Base-by-base conservation (phyloP, 495 filamentous ascomycete genomes). In the Staphylotrichum longicolle region DNA sequence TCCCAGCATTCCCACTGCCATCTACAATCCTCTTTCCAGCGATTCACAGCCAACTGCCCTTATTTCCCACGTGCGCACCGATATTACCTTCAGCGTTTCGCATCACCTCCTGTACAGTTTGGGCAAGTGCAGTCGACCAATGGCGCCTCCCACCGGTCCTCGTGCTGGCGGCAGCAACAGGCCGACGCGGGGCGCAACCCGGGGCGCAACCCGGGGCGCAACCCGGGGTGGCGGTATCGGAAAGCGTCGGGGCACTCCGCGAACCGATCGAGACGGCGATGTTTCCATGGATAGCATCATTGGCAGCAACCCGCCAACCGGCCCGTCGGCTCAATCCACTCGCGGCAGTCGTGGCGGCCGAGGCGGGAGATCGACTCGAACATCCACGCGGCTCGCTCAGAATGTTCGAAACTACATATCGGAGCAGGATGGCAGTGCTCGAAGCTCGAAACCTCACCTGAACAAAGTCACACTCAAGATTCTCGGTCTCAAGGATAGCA, bases 201-300 rank as follows among this genome's bases (percentile, higher is more conserved):
- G 57, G 15, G 37, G 6, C 20, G 20, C n/a, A n/a, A 39, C 37
- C 37, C 44, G 59, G 27, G 20, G 56, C 20, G n/a, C 20, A 27
- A 47, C 58, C 12, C 68, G 66, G 7, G 68, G 69, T 62, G 88
- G 88, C 51, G 88, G 89, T 39, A 89, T 93, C 59, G 81, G 84
- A 56, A 95, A 94, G 79, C 85, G 84, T 56, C 80, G 74, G 20
- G 61, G 59, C 41, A 61, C 75, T 12, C 72, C 74, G 6, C 81
- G 83, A 52, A 78, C 83, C 58, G 91, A 95, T 70, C 83, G 83
- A 65, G 91, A 95, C 80, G 91, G 91, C 12, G 91, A 95, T 74
- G 78, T 94, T 44, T 82, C 85, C 39, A 96, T 94, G 91, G 89
- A 86, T 71, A 76, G 72, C 50, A 72, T 76, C 64, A 48, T 1